Conservation (phyloP, 2,329 filamentous ascomycete species). For the Aschersonia sp. region DNA sequence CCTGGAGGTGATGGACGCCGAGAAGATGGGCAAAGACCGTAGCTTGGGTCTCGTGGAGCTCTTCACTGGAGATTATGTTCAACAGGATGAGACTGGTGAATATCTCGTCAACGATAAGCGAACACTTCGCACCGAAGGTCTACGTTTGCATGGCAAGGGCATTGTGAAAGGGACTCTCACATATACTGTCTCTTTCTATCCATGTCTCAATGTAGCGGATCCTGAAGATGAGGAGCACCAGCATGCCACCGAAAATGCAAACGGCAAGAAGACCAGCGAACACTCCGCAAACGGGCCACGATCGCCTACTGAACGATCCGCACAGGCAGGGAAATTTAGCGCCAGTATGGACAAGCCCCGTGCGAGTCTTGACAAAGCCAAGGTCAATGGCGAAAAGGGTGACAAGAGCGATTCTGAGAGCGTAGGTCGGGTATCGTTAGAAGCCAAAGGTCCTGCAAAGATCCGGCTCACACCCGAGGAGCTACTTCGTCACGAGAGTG, state of each 20-base stretch:
- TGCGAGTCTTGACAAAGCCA: neutral
- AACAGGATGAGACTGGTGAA: conserved; percentile 64
- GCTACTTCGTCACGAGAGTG: conserved; percentile 73
- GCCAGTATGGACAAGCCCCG: conserved; percentile 16
- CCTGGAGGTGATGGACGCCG: conserved; percentile 92
- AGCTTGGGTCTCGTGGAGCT: conserved; percentile 73
- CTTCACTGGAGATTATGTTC: conserved; percentile 62
- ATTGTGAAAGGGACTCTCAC: conserved; percentile 65
- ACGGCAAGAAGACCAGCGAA: conserved; percentile 1
- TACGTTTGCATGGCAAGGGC: conserved; percentile 61
- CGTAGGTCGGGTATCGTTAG: conserved; percentile 12
- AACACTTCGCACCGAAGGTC: conserved; percentile 45
- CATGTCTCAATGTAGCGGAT: conserved; percentile 73
- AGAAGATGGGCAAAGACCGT: conserved; percentile 82
- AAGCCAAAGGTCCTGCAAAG: conserved; percentile 51
- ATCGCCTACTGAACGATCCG: conserved; percentile 8
- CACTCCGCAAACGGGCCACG: conserved; percentile 2
- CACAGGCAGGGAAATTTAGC: conserved; percentile 29
- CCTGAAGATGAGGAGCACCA: conserved; percentile 66
- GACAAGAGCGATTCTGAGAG: conserved; percentile 19
- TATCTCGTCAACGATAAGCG: conserved; percentile 70
- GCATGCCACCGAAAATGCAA: conserved; percentile 17
- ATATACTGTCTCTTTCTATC: conserved; percentile 82
- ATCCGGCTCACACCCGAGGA: conserved; percentile 67
- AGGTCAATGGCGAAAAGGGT: conserved; percentile 7